Percentiles rank a stretch among this genome's conserved stretches.
Evolutionary conservation across 2,329 filamentous ascomycete genomes (phyloP).

Genomic region (Kalaharituber pfeilii): DNA sequence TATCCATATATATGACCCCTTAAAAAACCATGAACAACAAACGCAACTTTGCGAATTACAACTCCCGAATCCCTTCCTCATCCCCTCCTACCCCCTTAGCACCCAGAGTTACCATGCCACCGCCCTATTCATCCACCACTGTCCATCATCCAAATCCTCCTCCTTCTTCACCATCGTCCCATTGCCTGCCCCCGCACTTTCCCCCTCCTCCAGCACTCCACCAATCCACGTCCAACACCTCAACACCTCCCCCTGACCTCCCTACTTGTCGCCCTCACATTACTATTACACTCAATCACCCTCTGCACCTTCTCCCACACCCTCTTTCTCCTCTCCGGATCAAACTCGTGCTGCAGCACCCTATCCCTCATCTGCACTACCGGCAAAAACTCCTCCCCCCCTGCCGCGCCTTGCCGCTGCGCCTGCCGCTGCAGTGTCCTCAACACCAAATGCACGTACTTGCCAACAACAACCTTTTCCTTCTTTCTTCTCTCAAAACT

Average conservation of each 20-base stretch:
- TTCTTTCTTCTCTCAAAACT: constrained; percentile 33
- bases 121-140: constrained; percentile 1
- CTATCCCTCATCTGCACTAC: constrained; percentile 84
- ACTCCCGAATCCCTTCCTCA: neutral
- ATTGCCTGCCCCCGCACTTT: neutral
- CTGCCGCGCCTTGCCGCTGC: constrained; percentile 38
- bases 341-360: constrained; percentile 67
- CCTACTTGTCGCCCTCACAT: constrained; percentile 61
- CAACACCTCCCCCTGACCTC: constrained; percentile 43
- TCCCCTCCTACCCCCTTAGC: neutral
- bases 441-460: constrained; percentile 67
- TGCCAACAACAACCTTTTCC: constrained; percentile 56
- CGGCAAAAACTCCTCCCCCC: constrained; percentile 54
- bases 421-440: constrained; percentile 72
- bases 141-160: neutral
- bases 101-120: neutral
- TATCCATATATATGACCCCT: neutral
- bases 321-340: constrained; percentile 53
- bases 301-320: constrained; percentile 69
- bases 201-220: constrained; percentile 29
- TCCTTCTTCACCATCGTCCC: neutral
- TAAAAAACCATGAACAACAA: too few relatives aligned
- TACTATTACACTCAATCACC: constrained; percentile 86
- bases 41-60: too few relatives aligned
- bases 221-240: constrained; percentile 55